Conservation (phyloP, 202 grass and related monocot genomes). For the Setaria italica region DNA sequence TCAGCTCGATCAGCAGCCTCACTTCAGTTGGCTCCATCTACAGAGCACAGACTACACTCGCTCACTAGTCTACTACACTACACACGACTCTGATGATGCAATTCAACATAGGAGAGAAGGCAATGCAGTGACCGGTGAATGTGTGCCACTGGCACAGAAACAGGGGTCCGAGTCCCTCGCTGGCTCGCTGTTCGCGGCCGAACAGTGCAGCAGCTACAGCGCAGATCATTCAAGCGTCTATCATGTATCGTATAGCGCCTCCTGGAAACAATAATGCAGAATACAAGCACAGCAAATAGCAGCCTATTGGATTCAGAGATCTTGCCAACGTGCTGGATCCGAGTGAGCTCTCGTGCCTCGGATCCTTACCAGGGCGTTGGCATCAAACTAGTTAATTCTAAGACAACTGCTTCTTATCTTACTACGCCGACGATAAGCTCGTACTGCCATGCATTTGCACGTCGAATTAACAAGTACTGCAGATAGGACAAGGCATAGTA, state of each 20-base stretch:
- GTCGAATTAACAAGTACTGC: slow-evolving; percentile 4
- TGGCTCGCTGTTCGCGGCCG: neutral
- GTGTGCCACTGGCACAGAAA: too few species aligned
- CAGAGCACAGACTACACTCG: neutral
- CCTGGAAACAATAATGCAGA: neutral
- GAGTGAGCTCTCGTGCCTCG: neutral
- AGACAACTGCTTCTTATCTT: neutral
- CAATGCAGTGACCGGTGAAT: too few species aligned
- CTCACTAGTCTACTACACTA: too few species aligned
- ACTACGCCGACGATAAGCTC: neutral
- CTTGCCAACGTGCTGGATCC: neutral
- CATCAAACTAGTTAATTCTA: neutral
- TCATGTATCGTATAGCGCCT: neutral
- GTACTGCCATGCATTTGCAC: neutral
- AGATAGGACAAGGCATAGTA: neutral
- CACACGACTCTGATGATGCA: too few species aligned
- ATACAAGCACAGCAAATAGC: neutral
- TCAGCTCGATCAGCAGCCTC: neutral
- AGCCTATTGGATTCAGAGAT: slow-evolving; percentile 4
- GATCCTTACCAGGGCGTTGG: neutral
- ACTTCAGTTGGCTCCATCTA: neutral
- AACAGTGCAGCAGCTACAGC: neutral
- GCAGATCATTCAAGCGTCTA: neutral
- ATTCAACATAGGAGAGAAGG: too few species aligned
- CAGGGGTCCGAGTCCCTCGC: too few species aligned